Conservation (phyloP, 768 basidiomycete genomes). For the Mrakia frigida region DNA sequence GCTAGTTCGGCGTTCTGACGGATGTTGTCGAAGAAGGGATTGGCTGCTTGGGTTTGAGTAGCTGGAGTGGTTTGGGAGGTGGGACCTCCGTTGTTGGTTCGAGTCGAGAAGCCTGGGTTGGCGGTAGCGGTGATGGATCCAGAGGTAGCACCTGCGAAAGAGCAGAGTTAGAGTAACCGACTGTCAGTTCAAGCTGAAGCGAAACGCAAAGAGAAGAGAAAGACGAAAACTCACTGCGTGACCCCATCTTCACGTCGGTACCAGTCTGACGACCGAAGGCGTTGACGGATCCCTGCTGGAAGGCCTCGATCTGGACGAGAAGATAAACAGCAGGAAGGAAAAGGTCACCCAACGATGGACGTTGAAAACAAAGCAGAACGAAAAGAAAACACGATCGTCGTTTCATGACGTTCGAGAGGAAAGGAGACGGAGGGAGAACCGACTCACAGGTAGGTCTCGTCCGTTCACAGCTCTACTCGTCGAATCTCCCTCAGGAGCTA, state of each 20-base stretch:
- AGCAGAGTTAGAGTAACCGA: not conserved
- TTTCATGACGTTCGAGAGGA: no score
- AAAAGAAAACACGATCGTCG: not conserved
- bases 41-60: slow-evolving; percentile 51
- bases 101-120: not conserved
- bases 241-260: slow-evolving; percentile 14
- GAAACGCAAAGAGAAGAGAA: not conserved
- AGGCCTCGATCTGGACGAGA: slow-evolving; percentile 16
- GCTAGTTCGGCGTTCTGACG: slow-evolving; percentile 75
- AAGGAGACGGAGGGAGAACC: not conserved
- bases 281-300: slow-evolving; percentile 26
- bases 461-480: slow-evolving; percentile 25
- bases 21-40: slow-evolving; percentile 94
- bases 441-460: slow-evolving; percentile 29
- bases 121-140: not conserved
- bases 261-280: slow-evolving; percentile 10
- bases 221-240: not conserved
- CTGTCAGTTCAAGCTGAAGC: not conserved
- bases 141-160: not conserved
- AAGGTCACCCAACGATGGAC: not conserved
- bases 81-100: not conserved
- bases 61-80: slow-evolving; percentile 6
- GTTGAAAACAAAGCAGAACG: not conserved
- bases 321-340: not conserved
- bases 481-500: not conserved